phyloP scores from a whole-genome alignment of 768 basidiomycete genomes.

The Thelephora aurantiotincta region DNA sequence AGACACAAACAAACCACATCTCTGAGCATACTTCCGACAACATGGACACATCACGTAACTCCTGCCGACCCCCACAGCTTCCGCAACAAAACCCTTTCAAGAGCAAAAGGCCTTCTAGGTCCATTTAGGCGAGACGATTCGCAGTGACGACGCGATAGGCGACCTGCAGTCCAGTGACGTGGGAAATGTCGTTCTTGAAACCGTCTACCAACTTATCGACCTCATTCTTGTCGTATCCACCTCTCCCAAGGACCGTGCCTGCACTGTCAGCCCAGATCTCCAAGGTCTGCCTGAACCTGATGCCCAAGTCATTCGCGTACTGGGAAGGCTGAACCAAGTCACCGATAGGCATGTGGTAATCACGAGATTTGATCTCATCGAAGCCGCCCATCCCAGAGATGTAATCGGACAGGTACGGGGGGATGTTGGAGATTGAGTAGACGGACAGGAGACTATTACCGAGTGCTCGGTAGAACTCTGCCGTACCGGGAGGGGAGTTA shows the following conservation, averaged over 20 bases:
- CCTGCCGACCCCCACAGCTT: too few relatives aligned
- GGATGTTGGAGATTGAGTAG: too few relatives aligned
- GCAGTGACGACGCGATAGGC: conserved; percentile 39
- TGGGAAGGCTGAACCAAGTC: conserved; percentile 28
- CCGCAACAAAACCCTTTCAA: too few relatives aligned
- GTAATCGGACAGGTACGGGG: too few relatives aligned
- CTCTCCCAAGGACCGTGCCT: conserved; percentile 32
- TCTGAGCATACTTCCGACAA: too few relatives aligned
- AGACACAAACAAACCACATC: too few relatives aligned
- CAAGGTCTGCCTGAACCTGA: conserved; percentile 23
- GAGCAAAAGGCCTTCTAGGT: too few relatives aligned
- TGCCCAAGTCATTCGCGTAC: conserved; percentile 24
- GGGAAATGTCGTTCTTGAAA: conserved; percentile 32
- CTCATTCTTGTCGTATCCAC: conserved; percentile 17
- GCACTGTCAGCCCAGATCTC: conserved; percentile 29
- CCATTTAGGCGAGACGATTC: conserved; percentile 5
- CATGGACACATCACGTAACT: too few relatives aligned
- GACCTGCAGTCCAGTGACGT: conserved; percentile 31
- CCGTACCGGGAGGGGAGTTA: conserved; percentile 11
- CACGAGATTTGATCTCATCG: conserved; percentile 20
- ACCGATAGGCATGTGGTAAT: conserved; percentile 40
- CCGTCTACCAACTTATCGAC: conserved; percentile 25
- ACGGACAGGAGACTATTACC: conserved; percentile 18
- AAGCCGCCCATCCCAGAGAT: conserved; percentile 27
- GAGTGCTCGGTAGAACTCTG: conserved; percentile 23